Evolutionary conservation across 2,329 filamentous ascomycete genomes (phyloP), one percentile per base, ranked within the genome.

Genomic region (Aspergillus udagawae): DNA sequence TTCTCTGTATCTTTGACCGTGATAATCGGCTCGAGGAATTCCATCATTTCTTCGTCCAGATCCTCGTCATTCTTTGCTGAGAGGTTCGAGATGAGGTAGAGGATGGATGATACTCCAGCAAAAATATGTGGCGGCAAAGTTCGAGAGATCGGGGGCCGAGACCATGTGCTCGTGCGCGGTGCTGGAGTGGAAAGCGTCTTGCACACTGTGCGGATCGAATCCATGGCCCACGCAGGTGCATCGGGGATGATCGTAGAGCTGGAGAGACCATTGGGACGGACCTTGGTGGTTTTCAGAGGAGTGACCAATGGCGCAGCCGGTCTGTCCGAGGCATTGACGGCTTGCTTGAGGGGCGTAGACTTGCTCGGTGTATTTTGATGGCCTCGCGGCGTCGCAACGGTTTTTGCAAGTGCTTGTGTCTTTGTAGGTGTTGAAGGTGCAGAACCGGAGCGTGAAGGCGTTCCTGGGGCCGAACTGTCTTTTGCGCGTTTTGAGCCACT

Each of bases 121-220:
- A 90, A 83, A 0, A 95, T 82, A 54, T 91, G 89, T 0, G 89
- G 88, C 0, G 84, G 85, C 3, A 92, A 81, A 3, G 78, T 80
- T 28, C 70, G 63, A 1, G 74, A 76, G 3, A 76, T 70, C 8
- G 72, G 68, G 23, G 71, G 72, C 8, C 73, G 68, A 9, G 73
- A 75, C 67, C 67, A 70, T 23, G 70, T 66, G 29, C 66, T 72
- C 56, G 69, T 72, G 17, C 69, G 66, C 6, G 73, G 69, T 32
- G 73, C 70, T 6, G 83, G 80, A 0, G 86, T 83, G 1, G 80
- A 79, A 9, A 91, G 79, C 25, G 82, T 80, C 42, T 80, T 81
- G 70, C 88, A 88, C 10, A 95, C 73, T 57, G 81, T 82, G 25
- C 88, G 83, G 8, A 91, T 84, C 0, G 84, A 81, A 0, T 87